Percentiles rank a stretch among this genome's conserved stretches.
Conservation (phyloP, 2,329 filamentous ascomycete genomes). For the Pseudopyrenochaeta lycopersici region DNA sequence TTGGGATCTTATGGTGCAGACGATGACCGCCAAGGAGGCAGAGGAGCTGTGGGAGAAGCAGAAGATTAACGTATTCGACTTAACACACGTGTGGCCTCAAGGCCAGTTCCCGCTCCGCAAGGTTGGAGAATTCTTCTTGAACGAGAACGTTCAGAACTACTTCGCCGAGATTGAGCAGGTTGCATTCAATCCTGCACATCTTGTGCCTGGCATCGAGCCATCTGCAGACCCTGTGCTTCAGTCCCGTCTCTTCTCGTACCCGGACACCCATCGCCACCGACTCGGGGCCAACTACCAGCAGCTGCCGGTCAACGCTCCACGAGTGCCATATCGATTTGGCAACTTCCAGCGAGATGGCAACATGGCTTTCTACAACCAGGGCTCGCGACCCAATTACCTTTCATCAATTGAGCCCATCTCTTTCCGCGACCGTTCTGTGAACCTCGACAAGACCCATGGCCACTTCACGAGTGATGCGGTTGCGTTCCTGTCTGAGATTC, state of each 20-base stretch:
- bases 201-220: slow-evolving; percentile 73
- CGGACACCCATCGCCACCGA: slow-evolving; percentile 69
- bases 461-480: slow-evolving; percentile 60
- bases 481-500: slow-evolving; percentile 62
- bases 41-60: slow-evolving; percentile 62
- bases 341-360: slow-evolving; percentile 77
- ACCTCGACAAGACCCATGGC: slow-evolving; percentile 61
- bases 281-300: slow-evolving; percentile 68
- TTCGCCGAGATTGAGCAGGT: slow-evolving; percentile 75
- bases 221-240: slow-evolving; percentile 76
- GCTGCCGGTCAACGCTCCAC: slow-evolving; percentile 62
- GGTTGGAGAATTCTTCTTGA: slow-evolving; percentile 62
- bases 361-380: slow-evolving; percentile 75
- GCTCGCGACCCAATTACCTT: slow-evolving; percentile 66
- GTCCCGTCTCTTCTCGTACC: slow-evolving; percentile 75
- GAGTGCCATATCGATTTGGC: slow-evolving; percentile 64
- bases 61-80: slow-evolving; percentile 64
- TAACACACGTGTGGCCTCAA: slow-evolving; percentile 65
- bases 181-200: slow-evolving; percentile 73
- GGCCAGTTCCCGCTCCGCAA: slow-evolving; percentile 62
- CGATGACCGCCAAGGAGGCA: slow-evolving; percentile 62
- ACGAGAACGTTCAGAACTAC: slow-evolving; percentile 67
- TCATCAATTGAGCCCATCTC: slow-evolving; percentile 61
- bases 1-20: slow-evolving; percentile 62
- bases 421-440: slow-evolving; percentile 57